Conservation (phyloP, 2,329 filamentous ascomycete species). For the Aspergillus flavus region DNA sequence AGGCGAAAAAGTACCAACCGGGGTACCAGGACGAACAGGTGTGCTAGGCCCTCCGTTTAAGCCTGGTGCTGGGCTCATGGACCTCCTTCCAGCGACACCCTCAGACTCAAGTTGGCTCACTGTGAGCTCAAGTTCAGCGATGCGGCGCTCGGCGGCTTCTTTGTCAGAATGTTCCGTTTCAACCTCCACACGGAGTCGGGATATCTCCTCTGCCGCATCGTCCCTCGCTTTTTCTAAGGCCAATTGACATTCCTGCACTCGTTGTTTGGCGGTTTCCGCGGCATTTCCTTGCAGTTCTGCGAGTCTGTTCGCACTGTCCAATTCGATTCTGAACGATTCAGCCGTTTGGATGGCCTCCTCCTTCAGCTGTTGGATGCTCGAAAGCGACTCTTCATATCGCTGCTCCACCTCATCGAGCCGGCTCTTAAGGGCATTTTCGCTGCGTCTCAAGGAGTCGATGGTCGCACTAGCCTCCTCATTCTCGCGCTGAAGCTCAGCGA, state of each 20-base stretch:
- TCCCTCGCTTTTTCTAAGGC: conserved; percentile 62
- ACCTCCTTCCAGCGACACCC: conserved; percentile 46
- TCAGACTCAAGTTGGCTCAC: conserved; percentile 64
- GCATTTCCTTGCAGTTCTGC: conserved; percentile 69
- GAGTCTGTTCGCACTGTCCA: conserved; percentile 78
- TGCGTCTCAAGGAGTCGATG: conserved; percentile 75
- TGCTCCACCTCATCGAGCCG: conserved; percentile 81
- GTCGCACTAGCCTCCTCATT: conserved; percentile 82
- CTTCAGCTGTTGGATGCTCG: conserved; percentile 81
- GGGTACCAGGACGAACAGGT: conserved; percentile 54
- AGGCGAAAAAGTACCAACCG: conserved; percentile 55
- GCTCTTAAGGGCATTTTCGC: conserved; percentile 76
- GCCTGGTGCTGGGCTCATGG: conserved; percentile 57
- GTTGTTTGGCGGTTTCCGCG: conserved; percentile 61
- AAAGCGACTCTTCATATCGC: conserved; percentile 82
- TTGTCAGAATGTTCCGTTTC: conserved; percentile 63
- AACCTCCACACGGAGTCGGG: conserved; percentile 55
- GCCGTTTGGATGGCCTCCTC: conserved; percentile 81
- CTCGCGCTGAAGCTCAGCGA: conserved; percentile 83
- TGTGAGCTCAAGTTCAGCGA: conserved; percentile 66
- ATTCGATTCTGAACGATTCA: conserved; percentile 82
- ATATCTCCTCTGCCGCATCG: conserved; percentile 62
- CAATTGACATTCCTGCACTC: conserved; percentile 60
- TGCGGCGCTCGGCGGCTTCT: conserved; percentile 62
- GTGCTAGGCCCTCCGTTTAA: conserved; percentile 55